Evolutionary conservation across 78 protist species (phyloP).

Genomic region (Tieghemostelium lacteum): DNA sequence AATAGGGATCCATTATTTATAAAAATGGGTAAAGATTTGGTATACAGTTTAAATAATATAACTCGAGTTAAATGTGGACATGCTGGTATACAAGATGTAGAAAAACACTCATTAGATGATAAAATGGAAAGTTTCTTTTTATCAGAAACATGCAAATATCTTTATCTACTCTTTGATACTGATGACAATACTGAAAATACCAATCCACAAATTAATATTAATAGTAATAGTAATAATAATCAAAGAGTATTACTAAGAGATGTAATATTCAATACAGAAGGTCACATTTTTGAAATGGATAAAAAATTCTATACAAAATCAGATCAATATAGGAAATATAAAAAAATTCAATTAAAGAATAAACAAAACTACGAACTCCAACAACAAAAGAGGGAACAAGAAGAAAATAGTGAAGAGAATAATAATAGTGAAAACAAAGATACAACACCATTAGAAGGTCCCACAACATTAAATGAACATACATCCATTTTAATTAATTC

Average conservation of each 20-base stretch:
- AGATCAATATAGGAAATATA: neutral
- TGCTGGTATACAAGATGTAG: slow-evolving; percentile 82
- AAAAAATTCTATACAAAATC: slow-evolving; percentile 38
- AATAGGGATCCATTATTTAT: slow-evolving; percentile 34
- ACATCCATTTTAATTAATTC: neutral
- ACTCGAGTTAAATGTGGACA: slow-evolving; percentile 75
- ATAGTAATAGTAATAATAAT: neutral
- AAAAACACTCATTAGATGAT: slow-evolving; percentile 50
- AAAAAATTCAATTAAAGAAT: neutral
- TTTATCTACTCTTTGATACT: slow-evolving; percentile 87
- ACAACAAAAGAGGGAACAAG: neutral
- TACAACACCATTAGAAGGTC: neutral
- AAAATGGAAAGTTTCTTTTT: slow-evolving; percentile 95
- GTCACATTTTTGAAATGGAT: slow-evolving; percentile 77
- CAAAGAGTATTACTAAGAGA: neutral
- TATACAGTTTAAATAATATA: slow-evolving; percentile 14
- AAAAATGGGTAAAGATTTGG: slow-evolving; percentile 54
- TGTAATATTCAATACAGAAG: slow-evolving; percentile 84
- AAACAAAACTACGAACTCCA: neutral
- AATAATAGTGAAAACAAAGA: neutral
- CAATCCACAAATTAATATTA: neutral
- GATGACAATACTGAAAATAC: too few relatives aligned
- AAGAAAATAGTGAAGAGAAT: neutral
- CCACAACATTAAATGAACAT: neutral
- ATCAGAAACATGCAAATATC: slow-evolving; percentile 95